phyloP scores from a whole-genome alignment of 75 land plant species.

The Ceratopteris richardii region DNA sequence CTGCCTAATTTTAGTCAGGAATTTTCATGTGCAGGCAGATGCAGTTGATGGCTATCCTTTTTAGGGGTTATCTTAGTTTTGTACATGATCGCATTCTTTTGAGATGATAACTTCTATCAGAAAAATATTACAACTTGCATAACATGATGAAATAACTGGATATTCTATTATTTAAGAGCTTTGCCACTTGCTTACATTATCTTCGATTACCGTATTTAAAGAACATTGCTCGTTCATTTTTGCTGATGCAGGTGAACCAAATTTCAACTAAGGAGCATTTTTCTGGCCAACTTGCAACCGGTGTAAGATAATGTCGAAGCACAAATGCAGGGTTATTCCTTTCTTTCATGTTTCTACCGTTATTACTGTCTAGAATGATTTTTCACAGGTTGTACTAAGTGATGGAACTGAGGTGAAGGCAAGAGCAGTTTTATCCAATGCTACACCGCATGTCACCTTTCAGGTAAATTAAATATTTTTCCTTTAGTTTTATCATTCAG shows the following conservation, averaged over 20 bases:
- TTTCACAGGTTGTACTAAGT: constrained; percentile 55
- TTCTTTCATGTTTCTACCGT: background rate
- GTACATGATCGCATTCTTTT: no score
- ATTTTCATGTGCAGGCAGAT: no score
- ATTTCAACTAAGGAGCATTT: constrained; percentile 10
- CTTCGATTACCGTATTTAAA: no score
- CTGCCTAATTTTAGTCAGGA: no score
- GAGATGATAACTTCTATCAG: no score
- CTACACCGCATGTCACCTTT: constrained; percentile 89
- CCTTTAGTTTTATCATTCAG: background rate
- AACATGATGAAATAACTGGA: no score
- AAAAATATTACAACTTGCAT: no score
- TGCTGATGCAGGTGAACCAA: constrained; percentile 15
- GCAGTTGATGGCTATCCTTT: no score
- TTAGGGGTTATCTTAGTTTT: no score
- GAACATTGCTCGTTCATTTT: background rate
- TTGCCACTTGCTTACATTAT: no score
- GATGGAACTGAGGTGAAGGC: constrained; percentile 74
- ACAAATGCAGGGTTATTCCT: background rate
- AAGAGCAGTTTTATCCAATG: constrained; percentile 79
- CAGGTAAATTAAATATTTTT: constrained; percentile 38
- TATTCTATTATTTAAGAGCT: no score
- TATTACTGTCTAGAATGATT: no score
- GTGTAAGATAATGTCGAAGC: constrained; percentile 45
- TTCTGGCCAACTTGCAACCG: constrained; percentile 26